A percentile compares a stretch with the other conserved stretches of the same genome.
Conservation (phyloP, 768 basidiomycete species). For the Chalciporus piperatus region DNA sequence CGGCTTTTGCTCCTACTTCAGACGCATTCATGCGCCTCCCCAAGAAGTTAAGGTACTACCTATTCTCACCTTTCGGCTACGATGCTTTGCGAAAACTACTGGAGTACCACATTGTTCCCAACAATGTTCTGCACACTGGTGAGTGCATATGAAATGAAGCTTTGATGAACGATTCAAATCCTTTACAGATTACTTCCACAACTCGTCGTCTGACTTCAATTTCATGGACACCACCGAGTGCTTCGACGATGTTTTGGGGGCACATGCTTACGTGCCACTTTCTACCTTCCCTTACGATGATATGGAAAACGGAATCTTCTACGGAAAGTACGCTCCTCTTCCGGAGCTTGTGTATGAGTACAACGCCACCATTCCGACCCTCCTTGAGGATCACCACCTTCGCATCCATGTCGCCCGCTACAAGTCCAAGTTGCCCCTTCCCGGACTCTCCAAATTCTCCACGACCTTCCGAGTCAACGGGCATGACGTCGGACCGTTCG, state of each 20-base stretch:
- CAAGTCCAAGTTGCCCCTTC: slow-evolving; percentile 39
- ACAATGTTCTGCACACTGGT: slow-evolving; percentile 50
- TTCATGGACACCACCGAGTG: background rate
- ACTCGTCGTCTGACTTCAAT: slow-evolving; percentile 4
- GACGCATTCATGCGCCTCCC: slow-evolving; percentile 48
- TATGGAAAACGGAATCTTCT: background rate
- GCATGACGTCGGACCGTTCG: slow-evolving; percentile 36
- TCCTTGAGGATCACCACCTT: slow-evolving; percentile 42
- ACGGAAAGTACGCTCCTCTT: background rate
- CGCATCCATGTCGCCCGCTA: slow-evolving; percentile 47
- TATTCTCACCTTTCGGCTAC: slow-evolving; percentile 61
- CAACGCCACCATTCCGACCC: slow-evolving; percentile 40
- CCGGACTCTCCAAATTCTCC: slow-evolving; percentile 32
- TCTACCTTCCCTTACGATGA: slow-evolving; percentile 2
- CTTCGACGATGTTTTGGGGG: background rate
- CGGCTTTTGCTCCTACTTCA: slow-evolving; percentile 55
- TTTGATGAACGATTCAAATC: background rate
- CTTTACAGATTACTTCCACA: slow-evolving; percentile 11
- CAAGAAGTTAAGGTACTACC: slow-evolving; percentile 46
- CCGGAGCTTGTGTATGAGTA: slow-evolving; percentile 33
- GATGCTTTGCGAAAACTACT: slow-evolving; percentile 50
- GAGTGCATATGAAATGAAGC: slow-evolving; percentile 12
- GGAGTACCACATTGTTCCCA: slow-evolving; percentile 55
- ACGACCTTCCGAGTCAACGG: slow-evolving; percentile 44
- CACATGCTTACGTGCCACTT: background rate